Evolutionary conservation across 2,329 filamentous ascomycete species (phyloP), one percentile per base, ranked within the genome.

Genomic region (Capronia epimyces): DNA sequence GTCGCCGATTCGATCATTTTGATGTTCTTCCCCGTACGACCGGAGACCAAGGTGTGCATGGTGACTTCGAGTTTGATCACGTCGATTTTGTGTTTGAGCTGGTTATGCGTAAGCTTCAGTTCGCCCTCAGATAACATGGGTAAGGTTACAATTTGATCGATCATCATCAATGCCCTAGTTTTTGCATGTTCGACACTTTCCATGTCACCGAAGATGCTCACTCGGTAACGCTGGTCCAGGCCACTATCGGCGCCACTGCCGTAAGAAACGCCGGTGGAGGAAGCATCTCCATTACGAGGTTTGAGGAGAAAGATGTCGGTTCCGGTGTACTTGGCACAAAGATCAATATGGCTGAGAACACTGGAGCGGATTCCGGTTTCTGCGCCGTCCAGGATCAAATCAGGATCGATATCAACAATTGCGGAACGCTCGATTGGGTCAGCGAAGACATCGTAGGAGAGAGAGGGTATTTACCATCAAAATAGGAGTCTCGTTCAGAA

Each of bases 151-250:
- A 95, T 81, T 70, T 89, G 88, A 68, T 98, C 93, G 66, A 98
- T 97, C 77, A 96, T 93, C 68, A 97, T 95, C 67, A 98, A 75
- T 34, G 96, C 84, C 59, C 93, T 82, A 15, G 91, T 95, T 77
- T 98, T 98, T 49, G 93, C 93, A 70, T 97, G 91, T 70, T 98
- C 93, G 22, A 89, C 86, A 60, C 89, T 95, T 72, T 97, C 83
- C 70, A 93, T 85, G 66, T 98, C 93, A 48, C 93, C 91, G 64
- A 93, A 98, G 59, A 98, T 94, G 62, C 89, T 87, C 55, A 96
- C 85, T 65, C 91, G 84, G 75, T 94, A 89, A 61, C 91, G 83
- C 68, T 93, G 87, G 68, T 96, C 90, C 62, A 84, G 75, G 63
- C 88, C 85, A 61, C 87, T 87, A 64, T 93, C 84, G 64, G 93